phyloP scores from a whole-genome alignment of 352 stramenopile species.

The Pythium periplocum region DNA sequence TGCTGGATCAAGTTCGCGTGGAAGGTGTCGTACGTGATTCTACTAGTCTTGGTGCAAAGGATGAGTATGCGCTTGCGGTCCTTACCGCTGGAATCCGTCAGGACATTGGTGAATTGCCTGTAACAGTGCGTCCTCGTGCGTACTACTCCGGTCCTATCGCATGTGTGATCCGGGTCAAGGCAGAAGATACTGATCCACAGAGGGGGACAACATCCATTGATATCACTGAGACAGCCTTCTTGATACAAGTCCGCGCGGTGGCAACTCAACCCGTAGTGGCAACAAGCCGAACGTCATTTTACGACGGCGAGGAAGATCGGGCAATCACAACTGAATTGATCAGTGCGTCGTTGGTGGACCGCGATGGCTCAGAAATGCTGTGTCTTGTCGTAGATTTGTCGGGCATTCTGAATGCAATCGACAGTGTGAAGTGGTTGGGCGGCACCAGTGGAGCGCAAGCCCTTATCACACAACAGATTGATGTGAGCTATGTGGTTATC shows the following conservation, averaged over 20 bases:
- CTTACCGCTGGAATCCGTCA: not conserved
- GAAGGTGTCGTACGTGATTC: too few species aligned
- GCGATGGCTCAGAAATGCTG: constrained; percentile 7
- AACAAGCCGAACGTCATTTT: not conserved
- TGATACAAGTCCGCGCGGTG: not conserved
- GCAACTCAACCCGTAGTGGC: constrained; percentile 1
- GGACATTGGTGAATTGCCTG: not conserved
- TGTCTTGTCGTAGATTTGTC: not conserved
- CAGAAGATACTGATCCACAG: too few species aligned
- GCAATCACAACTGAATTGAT: not conserved
- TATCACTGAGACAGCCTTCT: not conserved
- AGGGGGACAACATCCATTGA: not conserved
- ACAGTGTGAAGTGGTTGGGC: not conserved
- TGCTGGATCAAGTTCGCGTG: not conserved
- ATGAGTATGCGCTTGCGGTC: not conserved
- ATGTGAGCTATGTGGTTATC: not conserved
- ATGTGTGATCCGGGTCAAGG: not conserved
- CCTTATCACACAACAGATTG: too few species aligned
- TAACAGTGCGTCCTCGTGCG: not conserved
- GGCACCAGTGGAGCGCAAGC: too few species aligned
- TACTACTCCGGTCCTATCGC: constrained; percentile 1
- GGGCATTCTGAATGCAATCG: not conserved
- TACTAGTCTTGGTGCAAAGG: too few species aligned
- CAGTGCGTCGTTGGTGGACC: constrained; percentile 3
- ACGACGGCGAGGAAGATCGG: not conserved